A percentile compares a stretch with the other conserved stretches of the same genome.
These are phyloP conservation scores for Lactarius vividus DNA, from an alignment of 768 basidiomycete genomes.

Conservation along the genomic window DNA sequence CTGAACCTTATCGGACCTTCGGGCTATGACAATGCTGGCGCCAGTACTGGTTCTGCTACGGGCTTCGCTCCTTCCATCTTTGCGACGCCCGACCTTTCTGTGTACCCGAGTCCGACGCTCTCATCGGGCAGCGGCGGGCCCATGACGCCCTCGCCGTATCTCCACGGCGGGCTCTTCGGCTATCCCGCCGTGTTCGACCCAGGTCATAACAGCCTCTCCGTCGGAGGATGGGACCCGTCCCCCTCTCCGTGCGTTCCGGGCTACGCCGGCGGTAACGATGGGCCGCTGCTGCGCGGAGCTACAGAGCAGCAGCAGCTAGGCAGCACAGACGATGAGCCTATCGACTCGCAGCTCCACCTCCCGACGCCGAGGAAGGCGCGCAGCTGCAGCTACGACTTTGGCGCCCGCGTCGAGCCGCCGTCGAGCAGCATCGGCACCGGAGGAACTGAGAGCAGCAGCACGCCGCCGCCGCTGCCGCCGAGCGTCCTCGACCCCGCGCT, in stretches of 20 bases:
- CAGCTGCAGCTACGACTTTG: not conserved
- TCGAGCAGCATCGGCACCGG: not conserved
- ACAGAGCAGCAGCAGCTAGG: not conserved
- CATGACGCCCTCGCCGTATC: slow-evolving; percentile 20
- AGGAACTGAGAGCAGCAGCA: not conserved
- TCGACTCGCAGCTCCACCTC: slow-evolving; percentile 2
- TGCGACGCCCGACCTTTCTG: slow-evolving; percentile 19
- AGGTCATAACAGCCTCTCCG: slow-evolving; percentile 8
- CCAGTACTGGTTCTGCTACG: not conserved
- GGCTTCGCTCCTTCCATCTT: slow-evolving; percentile 9
- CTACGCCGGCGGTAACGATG: not conserved
- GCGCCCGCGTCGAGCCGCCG: not conserved
- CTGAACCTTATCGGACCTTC: slow-evolving; percentile 5
- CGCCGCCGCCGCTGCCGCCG: not conserved
- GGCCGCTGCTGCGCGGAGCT: not conserved
- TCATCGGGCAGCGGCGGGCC: slow-evolving; percentile 21
- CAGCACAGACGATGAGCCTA: not conserved
- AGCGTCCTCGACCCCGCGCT: slow-evolving; percentile 17
- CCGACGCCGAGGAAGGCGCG: slow-evolving; percentile 4
- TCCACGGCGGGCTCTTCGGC: slow-evolving; percentile 20
- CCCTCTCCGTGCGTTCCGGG: slow-evolving; percentile 2
- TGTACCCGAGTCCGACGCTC: slow-evolving; percentile 23
- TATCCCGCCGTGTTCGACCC: slow-evolving; percentile 19
- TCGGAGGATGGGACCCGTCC: slow-evolving; percentile 14
- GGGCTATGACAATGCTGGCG: not conserved